Evolutionary conservation across 2,329 filamentous ascomycete species (phyloP).

Genomic region (Monilinia aucupariae): DNA sequence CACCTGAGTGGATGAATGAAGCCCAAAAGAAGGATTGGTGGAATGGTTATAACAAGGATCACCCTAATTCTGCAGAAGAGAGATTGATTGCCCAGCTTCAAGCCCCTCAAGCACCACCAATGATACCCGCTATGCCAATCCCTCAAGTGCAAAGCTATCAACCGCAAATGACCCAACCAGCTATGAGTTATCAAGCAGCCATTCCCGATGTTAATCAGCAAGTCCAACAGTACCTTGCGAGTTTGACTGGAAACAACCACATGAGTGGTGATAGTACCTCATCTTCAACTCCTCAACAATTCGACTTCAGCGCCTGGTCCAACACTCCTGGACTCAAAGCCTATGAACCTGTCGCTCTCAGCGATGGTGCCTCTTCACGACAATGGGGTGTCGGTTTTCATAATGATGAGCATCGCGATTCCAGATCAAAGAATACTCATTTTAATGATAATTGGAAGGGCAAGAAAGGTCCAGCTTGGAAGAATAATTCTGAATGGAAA

Average conservation of each 20-base stretch:
- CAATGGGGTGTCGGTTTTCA: conserved; percentile 26
- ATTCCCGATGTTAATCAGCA: conserved; percentile 28
- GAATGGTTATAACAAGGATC: conserved; percentile 41
- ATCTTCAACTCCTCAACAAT: conserved; percentile 17
- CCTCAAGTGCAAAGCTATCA: conserved; percentile 22
- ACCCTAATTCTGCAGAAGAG: conserved; percentile 35
- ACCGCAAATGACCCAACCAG: conserved; percentile 19
- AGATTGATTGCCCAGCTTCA: conserved; percentile 28
- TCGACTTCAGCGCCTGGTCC: conserved; percentile 27
- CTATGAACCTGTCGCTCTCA: conserved; percentile 1
- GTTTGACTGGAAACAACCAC: conserved; percentile 23
- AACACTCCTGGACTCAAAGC: conserved; percentile 7
- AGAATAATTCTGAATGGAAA: conserved; percentile 13
- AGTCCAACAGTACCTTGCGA: conserved; percentile 28
- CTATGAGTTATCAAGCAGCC: conserved; percentile 14
- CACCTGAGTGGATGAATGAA: conserved; percentile 49
- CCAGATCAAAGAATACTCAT: neutral
- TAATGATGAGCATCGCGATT: conserved; percentile 15
- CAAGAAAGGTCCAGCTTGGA: conserved; percentile 8
- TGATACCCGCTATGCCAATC: conserved; percentile 20
- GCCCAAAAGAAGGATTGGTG: conserved; percentile 49
- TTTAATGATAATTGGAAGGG: conserved; percentile 9
- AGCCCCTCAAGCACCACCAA: conserved; percentile 26
- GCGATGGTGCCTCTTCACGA: neutral
- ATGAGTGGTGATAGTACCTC: neutral